Evolutionary conservation across 306 rosid species (phyloP), one percentile per base, ranked within the genome.

Genomic region (Amphicarpaea edgeworthii): DNA sequence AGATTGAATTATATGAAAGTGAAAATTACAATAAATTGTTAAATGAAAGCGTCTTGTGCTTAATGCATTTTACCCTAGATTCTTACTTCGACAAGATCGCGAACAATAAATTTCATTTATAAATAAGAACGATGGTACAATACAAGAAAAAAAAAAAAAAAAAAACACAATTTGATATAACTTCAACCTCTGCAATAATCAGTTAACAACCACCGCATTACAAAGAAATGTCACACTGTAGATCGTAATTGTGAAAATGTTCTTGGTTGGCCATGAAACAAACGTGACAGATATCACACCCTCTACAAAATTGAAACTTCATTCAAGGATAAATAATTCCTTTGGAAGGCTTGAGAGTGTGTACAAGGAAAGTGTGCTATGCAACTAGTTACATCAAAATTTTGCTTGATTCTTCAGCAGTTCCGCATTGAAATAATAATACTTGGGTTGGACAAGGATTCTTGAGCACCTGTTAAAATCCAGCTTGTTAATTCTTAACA

Each of bases 381-480:
- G 66, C 16, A 3, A 54, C 72, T 7, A 7, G 28, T 20, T 28
- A 16, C 19, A 72, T 37, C 28, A 40, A 77, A 77, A 58, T 45
- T 20, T 49, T 26, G 40, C 54, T 66, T 26, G 75, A 71, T 71
- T 77, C 62, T 75, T 68, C 73, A 68, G 11, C 77, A 58, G n/a
- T 61, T 68, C 53, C 70, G 41, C 32, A 19, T 11, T 24, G 7
- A 24, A 63, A 47, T 16, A 63, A 47, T 16, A 54, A 69, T 38
- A 68, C 65, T 37, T 70, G 10, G 50, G 45, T 32, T 79, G 61
- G 53, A 79, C 51, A 12, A 38, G 3, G 40, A 53, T 38, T 73
- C 41, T 12, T 2, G 61, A 69, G 37, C 3, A 28, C 32, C 32
- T 7, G 42, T 54, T 1, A 30, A 58, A 69, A 71, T 34, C 82